Percentiles rank a stretch among this genome's conserved stretches.
Conservation (phyloP, 2,329 filamentous ascomycete genomes). For the Calonectria naviculata region DNA sequence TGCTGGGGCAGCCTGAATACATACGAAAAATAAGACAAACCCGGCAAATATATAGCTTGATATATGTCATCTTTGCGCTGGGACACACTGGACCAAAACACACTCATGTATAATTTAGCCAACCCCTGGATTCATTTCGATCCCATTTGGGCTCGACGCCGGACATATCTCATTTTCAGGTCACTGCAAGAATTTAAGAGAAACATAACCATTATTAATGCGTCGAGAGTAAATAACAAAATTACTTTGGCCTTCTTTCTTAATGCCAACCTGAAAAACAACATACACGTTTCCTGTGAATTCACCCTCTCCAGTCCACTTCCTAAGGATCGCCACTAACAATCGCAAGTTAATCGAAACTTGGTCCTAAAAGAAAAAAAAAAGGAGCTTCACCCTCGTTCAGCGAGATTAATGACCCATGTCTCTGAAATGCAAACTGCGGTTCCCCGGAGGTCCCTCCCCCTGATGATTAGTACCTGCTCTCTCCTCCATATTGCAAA, state of each 20-base stretch:
- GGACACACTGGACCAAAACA: background rate
- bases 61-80: slow-evolving; percentile 23
- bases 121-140: too few species aligned
- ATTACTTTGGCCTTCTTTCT: background rate
- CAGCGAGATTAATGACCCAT: slow-evolving; percentile 30
- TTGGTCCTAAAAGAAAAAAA: slow-evolving; percentile 29
- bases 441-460: slow-evolving; percentile 23
- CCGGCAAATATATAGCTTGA: background rate
- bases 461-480: slow-evolving; percentile 43
- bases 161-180: background rate
- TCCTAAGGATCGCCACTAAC: slow-evolving; percentile 31
- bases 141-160: background rate
- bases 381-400: slow-evolving; percentile 20
- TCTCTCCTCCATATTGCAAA: slow-evolving; percentile 62
- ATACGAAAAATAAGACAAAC: background rate
- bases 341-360: slow-evolving; percentile 34
- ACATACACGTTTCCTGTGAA: slow-evolving; percentile 38
- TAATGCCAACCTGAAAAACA: slow-evolving; percentile 31
- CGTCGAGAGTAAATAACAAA: slow-evolving; percentile 31
- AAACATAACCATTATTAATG: slow-evolving; percentile 37
- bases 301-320: slow-evolving; percentile 25
- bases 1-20: slow-evolving; percentile 2
- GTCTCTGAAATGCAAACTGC: slow-evolving; percentile 38
- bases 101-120: background rate
- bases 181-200: slow-evolving; percentile 21